Evolutionary conservation across 2,329 filamentous ascomycete species (phyloP), one percentile per base, ranked within the genome.

Genomic region (Pseudomassariella vexata): DNA sequence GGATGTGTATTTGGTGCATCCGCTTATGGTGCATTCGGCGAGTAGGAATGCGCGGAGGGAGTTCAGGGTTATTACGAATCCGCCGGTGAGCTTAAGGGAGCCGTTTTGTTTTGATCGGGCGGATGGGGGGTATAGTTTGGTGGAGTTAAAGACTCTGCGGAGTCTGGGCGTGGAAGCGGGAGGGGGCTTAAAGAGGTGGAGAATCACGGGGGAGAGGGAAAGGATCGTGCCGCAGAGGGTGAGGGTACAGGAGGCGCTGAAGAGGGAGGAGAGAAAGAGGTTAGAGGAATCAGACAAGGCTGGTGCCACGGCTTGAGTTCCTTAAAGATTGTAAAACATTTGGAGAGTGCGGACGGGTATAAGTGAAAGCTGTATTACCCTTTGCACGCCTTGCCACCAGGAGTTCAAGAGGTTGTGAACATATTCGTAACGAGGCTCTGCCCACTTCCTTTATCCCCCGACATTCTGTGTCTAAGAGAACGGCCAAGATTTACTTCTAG

Each of bases 1-100:
- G 7, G 73, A 79, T 38, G 69, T 79, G 10, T 77, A 68, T 41
- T 52, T 79, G 11, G 46, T 79, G 48, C 74, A 79, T 48, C 74
- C 74, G 24, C 53, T 79, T 12, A 79, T 78, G 71, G 49, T 77
- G 52, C 74, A 79, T 49, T 66, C 63, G 23, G 67, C 70, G 7
- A 66, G 60, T 20, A 65, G 62, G 35, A 76, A 76, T 38, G 42
- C 59, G 31, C 55, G 61, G 33, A 45, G 63, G 44, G 36, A 68
- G 23, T 46, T 63, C 14, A 43, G 71, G 19, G 68, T 76, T 39
- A 76, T 77, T 43, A 76, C 70, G 14, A 76, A 76, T 45, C 72
- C 72, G 29, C 70, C 71, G 0, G 66, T 78, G 7, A 61, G 56
- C 14, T 47, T 78, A 3, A 62, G 50, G 24, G 57, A 69, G 49